Evolutionary conservation across 108 stramenopile genomes (phyloP).

Genomic region (Seminavis robusta): DNA sequence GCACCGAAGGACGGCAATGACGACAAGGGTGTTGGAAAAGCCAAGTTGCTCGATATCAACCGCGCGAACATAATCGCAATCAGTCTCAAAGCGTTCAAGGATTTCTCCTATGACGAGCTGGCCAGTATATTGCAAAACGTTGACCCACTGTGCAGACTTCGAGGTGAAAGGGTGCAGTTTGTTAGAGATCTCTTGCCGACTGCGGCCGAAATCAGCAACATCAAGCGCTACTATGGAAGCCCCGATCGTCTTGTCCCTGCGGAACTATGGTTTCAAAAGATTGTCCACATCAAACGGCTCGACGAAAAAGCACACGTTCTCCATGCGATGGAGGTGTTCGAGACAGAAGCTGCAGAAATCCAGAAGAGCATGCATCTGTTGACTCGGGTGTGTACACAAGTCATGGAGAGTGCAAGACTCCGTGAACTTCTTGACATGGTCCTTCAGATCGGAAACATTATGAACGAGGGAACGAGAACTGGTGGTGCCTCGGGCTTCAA

Average conservation of each 20-base stretch:
- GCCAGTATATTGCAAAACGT: slow-evolving; percentile 70
- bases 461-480: slow-evolving; percentile 87
- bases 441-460: slow-evolving; percentile 86
- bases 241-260: slow-evolving; percentile 66
- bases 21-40: slow-evolving; percentile 48
- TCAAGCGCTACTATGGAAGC: slow-evolving; percentile 63
- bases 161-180: slow-evolving; percentile 76
- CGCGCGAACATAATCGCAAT: slow-evolving; percentile 85
- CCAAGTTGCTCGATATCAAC: slow-evolving; percentile 74
- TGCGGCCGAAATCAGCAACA: slow-evolving; percentile 54
- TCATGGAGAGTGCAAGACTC: slow-evolving; percentile 75
- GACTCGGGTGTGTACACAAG: slow-evolving; percentile 68
- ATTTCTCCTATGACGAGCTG: slow-evolving; percentile 61
- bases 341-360: slow-evolving; percentile 48
- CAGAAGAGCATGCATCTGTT: slow-evolving; percentile 56
- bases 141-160: slow-evolving; percentile 68
- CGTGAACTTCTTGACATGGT: slow-evolving; percentile 80
- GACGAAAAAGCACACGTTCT: slow-evolving; percentile 77
- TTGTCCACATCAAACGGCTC: slow-evolving; percentile 63
- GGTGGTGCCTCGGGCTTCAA: slow-evolving; percentile 89
- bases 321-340: slow-evolving; percentile 71
- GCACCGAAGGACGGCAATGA: slow-evolving; percentile 20
- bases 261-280: slow-evolving; percentile 74
- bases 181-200: slow-evolving; percentile 74
- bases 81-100: slow-evolving; percentile 80